Conservation (phyloP, 805 yeast genomes). For the Candida glaebosa region DNA sequence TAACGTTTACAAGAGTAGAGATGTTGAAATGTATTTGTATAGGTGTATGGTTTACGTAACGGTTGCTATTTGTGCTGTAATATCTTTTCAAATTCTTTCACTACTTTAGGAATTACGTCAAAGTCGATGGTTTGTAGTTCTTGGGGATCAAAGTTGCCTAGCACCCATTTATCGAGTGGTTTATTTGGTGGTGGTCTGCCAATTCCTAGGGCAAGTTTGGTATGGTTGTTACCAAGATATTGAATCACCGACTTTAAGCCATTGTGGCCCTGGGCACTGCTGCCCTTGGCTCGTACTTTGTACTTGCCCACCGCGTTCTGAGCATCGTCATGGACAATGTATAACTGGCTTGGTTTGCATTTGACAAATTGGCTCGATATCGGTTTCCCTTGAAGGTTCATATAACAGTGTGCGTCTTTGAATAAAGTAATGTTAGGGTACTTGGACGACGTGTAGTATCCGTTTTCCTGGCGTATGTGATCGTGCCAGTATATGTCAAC, state of each 20-base stretch:
- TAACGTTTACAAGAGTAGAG: neutral
- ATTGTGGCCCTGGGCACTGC: conserved; percentile 78
- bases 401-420: conserved; percentile 52
- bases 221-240: conserved; percentile 46
- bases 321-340: conserved; percentile 79
- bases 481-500: conserved; percentile 20
- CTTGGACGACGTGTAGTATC: conserved; percentile 13
- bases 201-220: conserved; percentile 74
- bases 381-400: conserved; percentile 71
- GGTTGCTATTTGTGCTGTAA: no score
- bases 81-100: conserved; percentile 26
- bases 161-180: conserved; percentile 60
- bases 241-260: conserved; percentile 64
- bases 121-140: conserved; percentile 43
- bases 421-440: conserved; percentile 34
- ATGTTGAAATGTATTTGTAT: no score
- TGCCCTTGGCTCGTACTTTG: conserved; percentile 56
- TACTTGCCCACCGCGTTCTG: conserved; percentile 62
- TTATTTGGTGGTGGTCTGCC: conserved; percentile 57
- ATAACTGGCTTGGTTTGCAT: conserved; percentile 28
- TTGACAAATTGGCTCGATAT: conserved; percentile 47
- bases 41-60: no score
- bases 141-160: conserved; percentile 44
- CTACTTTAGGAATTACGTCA: conserved; percentile 40
- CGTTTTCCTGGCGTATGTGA: conserved; percentile 10